phyloP scores from a whole-genome alignment of 2,329 filamentous ascomycete genomes.

The Fusarium fracticaudum region DNA sequence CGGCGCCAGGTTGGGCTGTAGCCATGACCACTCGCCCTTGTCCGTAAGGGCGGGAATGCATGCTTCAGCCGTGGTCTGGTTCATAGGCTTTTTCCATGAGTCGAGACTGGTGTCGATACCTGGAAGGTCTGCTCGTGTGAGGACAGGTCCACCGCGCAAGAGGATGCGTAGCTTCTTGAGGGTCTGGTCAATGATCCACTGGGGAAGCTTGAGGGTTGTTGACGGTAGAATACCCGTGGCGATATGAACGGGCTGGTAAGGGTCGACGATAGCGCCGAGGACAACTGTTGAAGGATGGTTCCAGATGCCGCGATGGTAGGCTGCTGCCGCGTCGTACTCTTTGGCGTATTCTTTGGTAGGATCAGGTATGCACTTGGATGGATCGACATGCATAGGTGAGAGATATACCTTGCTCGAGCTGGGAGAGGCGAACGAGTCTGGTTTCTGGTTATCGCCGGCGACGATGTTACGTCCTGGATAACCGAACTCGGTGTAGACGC shows the following conservation, averaged over 20 bases:
- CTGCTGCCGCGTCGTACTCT: not conserved
- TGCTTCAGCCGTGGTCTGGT: not conserved
- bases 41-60: accelerated
- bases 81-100: not conserved
- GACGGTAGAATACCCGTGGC: not conserved
- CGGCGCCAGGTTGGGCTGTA: not conserved
- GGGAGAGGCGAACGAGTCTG: not conserved
- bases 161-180: not conserved
- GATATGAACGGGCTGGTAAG: not conserved
- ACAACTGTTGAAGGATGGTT: not conserved
- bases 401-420: not conserved
- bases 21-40: not conserved
- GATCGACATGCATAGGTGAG: not conserved
- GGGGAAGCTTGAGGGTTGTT: not conserved
- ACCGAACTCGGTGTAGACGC: not conserved
- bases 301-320: not conserved
- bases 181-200: not conserved
- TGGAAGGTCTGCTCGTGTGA: not conserved
- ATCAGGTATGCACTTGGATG: not conserved
- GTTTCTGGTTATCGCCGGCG: not conserved
- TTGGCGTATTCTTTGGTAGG: not conserved
- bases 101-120: not conserved
- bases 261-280: not conserved
- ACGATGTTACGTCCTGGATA: not conserved
- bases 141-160: not conserved